Evolutionary conservation across 768 basidiomycete species (phyloP), one percentile per base, ranked within the genome.

Genomic region (Galerina marginata): DNA sequence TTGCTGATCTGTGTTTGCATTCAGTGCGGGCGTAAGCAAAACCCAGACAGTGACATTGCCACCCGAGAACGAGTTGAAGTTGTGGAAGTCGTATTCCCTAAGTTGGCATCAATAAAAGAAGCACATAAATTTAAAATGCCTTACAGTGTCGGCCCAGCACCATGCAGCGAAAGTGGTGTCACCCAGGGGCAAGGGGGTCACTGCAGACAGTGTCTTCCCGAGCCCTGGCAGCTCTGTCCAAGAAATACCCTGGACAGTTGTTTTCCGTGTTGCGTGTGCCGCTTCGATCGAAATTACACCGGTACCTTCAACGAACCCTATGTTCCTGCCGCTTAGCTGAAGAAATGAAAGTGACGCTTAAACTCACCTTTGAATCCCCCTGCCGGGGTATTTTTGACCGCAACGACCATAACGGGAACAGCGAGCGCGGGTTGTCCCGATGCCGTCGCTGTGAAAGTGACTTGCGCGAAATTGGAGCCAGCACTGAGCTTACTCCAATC

Each of bases 231-330:
- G 70, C 51, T 86, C 81, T 7, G 77, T 80, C 86, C 88, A 90
- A 6, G 79, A 71, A 49, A 87, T 78, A 6, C 81, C 83, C 42
- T 77, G 72, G 5, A 84, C 84, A 5, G 82, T 62, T 9, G 68
- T 77, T 64, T 80, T 83, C 6, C 81, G 76, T 2, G 80, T 73
- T 0, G 82, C 76, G 68, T 90, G 88, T 2, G 79, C 84, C 39
- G 88, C 89, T 65, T 91, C 88, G 29, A 90, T 87, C 1, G 86
- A 84, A 42, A 91, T 77, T 16, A 80, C 83, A 11, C 88, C 87
- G 45, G 84, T 79, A 20, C 81, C 85, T 63, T 90, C 87, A 25
- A 91, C 81, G 63, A 88, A 86, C 3, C 87, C 86, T 82, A 25
- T n/a, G 39, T 20, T 15, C 33, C 9, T 14, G 33, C 39, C 5